Base-by-base conservation (phyloP, 495 filamentous ascomycete genomes). In the Cetradonia linearis region DNA sequence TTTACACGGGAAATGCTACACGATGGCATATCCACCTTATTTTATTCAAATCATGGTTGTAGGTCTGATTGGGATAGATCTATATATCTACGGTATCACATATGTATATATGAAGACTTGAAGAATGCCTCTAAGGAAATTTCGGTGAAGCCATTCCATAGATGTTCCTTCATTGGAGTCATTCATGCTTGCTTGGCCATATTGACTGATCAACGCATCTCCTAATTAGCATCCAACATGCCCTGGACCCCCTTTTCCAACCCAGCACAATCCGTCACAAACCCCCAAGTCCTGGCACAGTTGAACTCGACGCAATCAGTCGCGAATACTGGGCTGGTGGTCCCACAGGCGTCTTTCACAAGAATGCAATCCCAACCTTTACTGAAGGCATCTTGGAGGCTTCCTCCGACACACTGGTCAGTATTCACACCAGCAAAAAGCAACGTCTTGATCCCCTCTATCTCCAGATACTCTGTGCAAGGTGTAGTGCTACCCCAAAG, bases 351-450 rank as follows among this genome's bases (percentile, higher is more conserved):
- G 64, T 83, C 80, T 28, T 74, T 76, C 20, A 83, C 61, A 59
- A 82, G 60, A 14, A 84, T 66, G 65, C 78, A 82, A 63, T 82
- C 80, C 68, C 76, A 82, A 3, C 78, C 79, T 38, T 70, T 74
- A 62, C 70, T 77, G 59, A 78, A 78, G 37, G 75, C 76, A 70
- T 83, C 79, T 44, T 71, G 72, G 33, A 81, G 67, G 30, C 76
- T 82, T 2, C 78, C 77, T 28, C 75, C 70, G 7, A 84, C 81
- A 63, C 81, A 84, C 62, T 82, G 81, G 67, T 84, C 81, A 3
- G 79, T 82, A 64, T 83, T 83, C 11, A 82, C 79, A 1, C 81
- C 81, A 0, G 76, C 67, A 62, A 83, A 82, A 3, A 84, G 63
- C 28, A 84, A 65, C 5, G 78, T 81, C 11, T 61, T 70, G 58